phyloP scores from a whole-genome alignment of 1,284 basidiomycete genomes.

The Bondarzewia mesenterica region DNA sequence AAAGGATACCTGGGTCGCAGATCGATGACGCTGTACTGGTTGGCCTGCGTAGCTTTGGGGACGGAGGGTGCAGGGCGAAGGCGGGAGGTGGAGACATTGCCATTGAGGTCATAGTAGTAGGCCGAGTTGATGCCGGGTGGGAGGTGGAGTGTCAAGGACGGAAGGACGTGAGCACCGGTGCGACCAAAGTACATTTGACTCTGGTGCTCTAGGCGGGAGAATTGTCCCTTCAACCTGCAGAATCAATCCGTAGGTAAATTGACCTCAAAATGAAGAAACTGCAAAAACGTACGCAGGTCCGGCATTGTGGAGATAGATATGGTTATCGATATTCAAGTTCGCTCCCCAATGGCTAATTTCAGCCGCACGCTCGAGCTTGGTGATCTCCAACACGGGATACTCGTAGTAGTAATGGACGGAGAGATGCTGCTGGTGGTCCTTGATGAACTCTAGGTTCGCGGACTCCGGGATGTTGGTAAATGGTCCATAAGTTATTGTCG shows the following conservation, averaged over 20 bases:
- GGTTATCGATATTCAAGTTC: constrained; percentile 90
- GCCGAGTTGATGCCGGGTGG: constrained; percentile 75
- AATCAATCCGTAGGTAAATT: not conserved
- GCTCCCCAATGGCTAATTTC: constrained; percentile 97
- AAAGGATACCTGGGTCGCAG: constrained; percentile 88
- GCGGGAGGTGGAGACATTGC: constrained; percentile 94
- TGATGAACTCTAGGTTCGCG: constrained; percentile 43
- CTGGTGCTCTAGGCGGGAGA: constrained; percentile 89
- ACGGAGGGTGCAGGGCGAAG: constrained; percentile 65
- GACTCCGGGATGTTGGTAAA: constrained; percentile 69
- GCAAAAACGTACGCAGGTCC: constrained; percentile 67
- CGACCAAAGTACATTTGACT: constrained; percentile 60
- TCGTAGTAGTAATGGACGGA: constrained; percentile 78
- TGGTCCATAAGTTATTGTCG: constrained; percentile 84
- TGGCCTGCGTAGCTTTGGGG: constrained; percentile 43
- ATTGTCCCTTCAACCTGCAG: constrained; percentile 85
- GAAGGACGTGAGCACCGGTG: constrained; percentile 62
- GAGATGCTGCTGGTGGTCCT: constrained; percentile 56
- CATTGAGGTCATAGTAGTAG: constrained; percentile 88
- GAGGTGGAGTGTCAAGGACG: constrained; percentile 64
- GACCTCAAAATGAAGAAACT: not conserved
- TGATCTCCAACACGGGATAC: constrained; percentile 72
- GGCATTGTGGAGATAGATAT: constrained; percentile 77
- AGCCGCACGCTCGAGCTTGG: constrained; percentile 65
- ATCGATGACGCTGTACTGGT: constrained; percentile 64